Conservation (phyloP, 345 rosid species). For the Mallotus nudiflorus region DNA sequence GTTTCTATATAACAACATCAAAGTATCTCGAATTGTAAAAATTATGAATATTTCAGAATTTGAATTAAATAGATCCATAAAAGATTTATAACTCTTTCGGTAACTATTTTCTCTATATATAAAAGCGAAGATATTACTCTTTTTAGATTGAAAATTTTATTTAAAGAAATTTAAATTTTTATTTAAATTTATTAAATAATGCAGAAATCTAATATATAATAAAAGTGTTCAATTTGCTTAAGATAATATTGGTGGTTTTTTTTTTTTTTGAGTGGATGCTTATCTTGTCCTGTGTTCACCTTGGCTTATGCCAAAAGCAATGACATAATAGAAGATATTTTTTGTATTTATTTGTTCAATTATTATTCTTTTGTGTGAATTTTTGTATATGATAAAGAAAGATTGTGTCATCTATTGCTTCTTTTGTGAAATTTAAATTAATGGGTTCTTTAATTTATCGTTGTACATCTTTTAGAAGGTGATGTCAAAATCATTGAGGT, state of each 20-base stretch:
- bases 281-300: background rate
- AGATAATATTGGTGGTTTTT: background rate
- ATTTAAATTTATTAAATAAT: no score
- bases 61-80: no score
- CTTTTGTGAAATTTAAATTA: background rate
- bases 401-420: background rate
- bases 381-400: background rate
- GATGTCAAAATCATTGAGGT: background rate
- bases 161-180: no score
- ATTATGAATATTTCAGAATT: no score
- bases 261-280: background rate
- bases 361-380: background rate
- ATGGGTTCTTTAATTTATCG: background rate
- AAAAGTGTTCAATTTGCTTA: background rate
- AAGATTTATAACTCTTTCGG: no score
- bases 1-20: no score
- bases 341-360: background rate
- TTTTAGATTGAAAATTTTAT: no score
- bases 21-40: no score
- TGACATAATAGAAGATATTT: background rate
- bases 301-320: conserved; percentile 3
- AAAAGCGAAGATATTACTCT: no score
- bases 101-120: no score
- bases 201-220: background rate
- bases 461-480: background rate